Conservation (phyloP, 176 grass and related monocot species). For the Tillandsia leiboldiana region DNA sequence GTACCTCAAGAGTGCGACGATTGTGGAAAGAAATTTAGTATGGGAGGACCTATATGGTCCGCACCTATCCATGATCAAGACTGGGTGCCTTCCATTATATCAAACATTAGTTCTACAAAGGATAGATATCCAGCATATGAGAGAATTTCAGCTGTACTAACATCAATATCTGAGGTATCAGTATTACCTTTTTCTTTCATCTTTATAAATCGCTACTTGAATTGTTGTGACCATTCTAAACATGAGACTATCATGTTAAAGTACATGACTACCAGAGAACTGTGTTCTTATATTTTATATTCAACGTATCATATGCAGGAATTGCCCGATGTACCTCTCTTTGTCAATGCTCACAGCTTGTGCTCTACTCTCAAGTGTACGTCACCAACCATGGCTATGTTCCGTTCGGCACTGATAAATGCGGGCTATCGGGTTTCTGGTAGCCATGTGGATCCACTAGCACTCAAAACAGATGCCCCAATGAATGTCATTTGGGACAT, state of each 20-base stretch:
- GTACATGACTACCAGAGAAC: neutral
- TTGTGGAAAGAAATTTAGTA: constrained; percentile 89
- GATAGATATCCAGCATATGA: constrained; percentile 83
- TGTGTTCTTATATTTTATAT: neutral
- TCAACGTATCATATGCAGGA: constrained; percentile 42
- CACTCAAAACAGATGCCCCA: constrained; percentile 79
- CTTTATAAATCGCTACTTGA: neutral
- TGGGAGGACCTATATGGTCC: constrained; percentile 94
- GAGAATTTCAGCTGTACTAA: constrained; percentile 77
- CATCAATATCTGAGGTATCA: constrained; percentile 67
- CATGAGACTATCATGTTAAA: too few relatives aligned
- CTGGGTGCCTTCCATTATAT: constrained; percentile 71
- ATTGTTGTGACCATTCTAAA: neutral
- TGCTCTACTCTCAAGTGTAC: constrained; percentile 83
- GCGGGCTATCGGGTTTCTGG: constrained; percentile 90
- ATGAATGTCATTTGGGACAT: constrained; percentile 98
- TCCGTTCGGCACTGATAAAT: constrained; percentile 86
- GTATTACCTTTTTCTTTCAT: neutral
- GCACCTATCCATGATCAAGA: constrained; percentile 95
- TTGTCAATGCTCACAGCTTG: constrained; percentile 90
- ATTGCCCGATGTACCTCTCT: constrained; percentile 67
- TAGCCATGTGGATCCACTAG: constrained; percentile 65
- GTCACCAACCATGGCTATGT: constrained; percentile 67
- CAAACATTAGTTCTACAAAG: constrained; percentile 49
- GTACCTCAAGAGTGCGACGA: constrained; percentile 83